Evolutionary conservation across 768 basidiomycete genomes (phyloP).

Genomic region (Mrakia gelida): DNA sequence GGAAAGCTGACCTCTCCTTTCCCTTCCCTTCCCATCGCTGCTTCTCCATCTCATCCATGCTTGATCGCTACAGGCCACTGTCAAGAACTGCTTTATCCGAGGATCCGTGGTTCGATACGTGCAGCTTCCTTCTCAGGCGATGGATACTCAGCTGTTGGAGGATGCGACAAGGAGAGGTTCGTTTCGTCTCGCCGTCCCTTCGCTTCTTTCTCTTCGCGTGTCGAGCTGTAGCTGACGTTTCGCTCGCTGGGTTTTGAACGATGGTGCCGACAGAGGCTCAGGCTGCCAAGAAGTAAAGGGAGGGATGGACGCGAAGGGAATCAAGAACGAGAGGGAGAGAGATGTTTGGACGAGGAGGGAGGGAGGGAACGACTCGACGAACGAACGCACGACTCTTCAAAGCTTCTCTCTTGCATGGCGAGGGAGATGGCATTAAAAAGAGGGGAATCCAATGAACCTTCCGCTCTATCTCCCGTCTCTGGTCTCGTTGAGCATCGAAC

Average conservation of each 20-base stretch:
- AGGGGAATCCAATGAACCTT: conserved; percentile 20
- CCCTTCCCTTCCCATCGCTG: not conserved
- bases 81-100: conserved; percentile 98
- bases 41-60: not conserved
- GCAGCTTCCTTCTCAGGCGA: conserved; percentile 82
- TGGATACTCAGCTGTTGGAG: conserved; percentile 91
- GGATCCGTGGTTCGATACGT: conserved; percentile 98
- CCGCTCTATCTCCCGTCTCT: not conserved
- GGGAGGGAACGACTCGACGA: not conserved
- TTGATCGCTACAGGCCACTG: conserved; percentile 68
- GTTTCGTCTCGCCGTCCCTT: conserved; percentile 24
- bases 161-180: conserved; percentile 93
- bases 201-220: not conserved
- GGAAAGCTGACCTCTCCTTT: conserved; percentile 2
- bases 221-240: not conserved
- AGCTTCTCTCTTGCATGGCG: not conserved
- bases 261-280: not conserved
- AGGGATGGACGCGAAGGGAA: not conserved
- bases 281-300: not conserved
- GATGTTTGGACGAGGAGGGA: not conserved
- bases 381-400: not conserved
- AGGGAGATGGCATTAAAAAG: not conserved
- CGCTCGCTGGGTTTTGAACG: not conserved
- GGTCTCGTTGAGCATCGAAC: not conserved
- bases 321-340: too few species aligned